Evolutionary conservation across 768 basidiomycete genomes (phyloP), one percentile per base, ranked within the genome.

Genomic region (Serendipita indica): DNA sequence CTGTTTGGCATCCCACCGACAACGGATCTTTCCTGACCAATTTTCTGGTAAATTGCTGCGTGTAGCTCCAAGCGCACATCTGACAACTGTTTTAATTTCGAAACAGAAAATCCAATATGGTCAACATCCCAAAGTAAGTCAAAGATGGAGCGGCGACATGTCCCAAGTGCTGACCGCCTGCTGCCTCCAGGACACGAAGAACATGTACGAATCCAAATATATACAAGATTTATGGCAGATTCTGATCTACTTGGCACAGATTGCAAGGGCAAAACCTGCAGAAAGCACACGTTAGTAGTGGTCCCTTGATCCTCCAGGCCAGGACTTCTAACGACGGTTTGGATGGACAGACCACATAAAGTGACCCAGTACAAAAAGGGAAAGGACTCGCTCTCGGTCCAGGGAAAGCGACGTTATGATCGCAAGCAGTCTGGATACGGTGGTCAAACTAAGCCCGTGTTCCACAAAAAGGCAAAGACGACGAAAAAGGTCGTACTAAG

Each of bases 351-450:
- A 63, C 93, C 93, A 60, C 94, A 98, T 78, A 99, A 99, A 75
- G 94, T 99, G 68, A 97, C 94, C 61, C 94, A 99, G 73, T 99
- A 98, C 82, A 99, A 99, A 85, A 96, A 90, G 81, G 96, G 96
- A 71, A 98, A 99, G 77, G 94, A 90, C 71, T 98, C 96, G 61
- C 75, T 93, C 63, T 88, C 89, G 71, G 96, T 89, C 57, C 94
- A 99, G 77, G 96, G 96, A 77, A 98, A 99, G 84, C 88, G 96
- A 69, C 91, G 96, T 77, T 98, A 99, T 77, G 96, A 98, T 79
- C 86, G 94, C 69, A 94, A 96, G 82, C 92, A 89, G 74, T 86
- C 85, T 64, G 89, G 94, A 75, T 98, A 97, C 77, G 94, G 94
- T 86, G 94, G 94, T 76, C 94, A 99, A 80, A 99, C 94, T 61